These are phyloP conservation scores for Thraustochytrium sp. DNA, from an alignment of 352 stramenopile genomes.

Conservation along the genomic window DNA sequence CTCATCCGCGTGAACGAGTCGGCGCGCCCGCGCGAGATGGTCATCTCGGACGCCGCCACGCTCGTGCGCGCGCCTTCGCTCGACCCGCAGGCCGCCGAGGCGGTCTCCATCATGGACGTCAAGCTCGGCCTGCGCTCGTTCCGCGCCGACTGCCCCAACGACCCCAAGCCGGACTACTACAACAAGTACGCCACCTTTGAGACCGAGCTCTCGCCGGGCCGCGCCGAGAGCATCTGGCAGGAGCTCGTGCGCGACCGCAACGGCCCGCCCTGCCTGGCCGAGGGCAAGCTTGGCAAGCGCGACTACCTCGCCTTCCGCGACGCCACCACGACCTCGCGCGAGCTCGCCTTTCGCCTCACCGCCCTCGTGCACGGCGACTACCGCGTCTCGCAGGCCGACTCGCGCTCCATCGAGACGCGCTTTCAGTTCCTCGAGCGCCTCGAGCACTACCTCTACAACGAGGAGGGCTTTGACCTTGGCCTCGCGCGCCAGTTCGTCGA, in stretches of 20 bases:
- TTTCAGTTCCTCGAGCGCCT: slow-evolving; percentile 25
- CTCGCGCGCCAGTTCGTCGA: slow-evolving; percentile 32
- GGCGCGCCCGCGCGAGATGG: neutral
- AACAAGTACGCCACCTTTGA: slow-evolving; percentile 36
- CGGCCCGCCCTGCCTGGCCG: neutral
- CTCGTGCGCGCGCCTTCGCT: neutral
- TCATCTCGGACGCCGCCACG: slow-evolving; percentile 16
- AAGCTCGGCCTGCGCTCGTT: slow-evolving; percentile 35
- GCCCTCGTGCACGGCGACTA: slow-evolving; percentile 18
- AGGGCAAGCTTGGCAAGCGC: slow-evolving; percentile 43
- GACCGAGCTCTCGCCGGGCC: neutral
- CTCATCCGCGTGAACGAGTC: slow-evolving; percentile 23
- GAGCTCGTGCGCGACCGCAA: neutral
- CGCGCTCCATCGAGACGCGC: slow-evolving; percentile 31
- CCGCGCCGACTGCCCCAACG: neutral
- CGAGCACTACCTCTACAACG: slow-evolving; percentile 34
- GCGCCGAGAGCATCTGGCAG: slow-evolving; percentile 32
- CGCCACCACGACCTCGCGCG: slow-evolving; percentile 27
- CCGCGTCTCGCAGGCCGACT: slow-evolving; percentile 21
- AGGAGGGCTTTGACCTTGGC: slow-evolving; percentile 1
- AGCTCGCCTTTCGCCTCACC: slow-evolving; percentile 41
- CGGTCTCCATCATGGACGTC: slow-evolving; percentile 33
- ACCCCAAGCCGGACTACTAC: slow-evolving; percentile 34
- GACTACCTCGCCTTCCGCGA: slow-evolving; percentile 40
- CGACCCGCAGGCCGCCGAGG: neutral